Evolutionary conservation across 306 rosid genomes (phyloP).

Genomic region (Ziziphus jujuba): DNA sequence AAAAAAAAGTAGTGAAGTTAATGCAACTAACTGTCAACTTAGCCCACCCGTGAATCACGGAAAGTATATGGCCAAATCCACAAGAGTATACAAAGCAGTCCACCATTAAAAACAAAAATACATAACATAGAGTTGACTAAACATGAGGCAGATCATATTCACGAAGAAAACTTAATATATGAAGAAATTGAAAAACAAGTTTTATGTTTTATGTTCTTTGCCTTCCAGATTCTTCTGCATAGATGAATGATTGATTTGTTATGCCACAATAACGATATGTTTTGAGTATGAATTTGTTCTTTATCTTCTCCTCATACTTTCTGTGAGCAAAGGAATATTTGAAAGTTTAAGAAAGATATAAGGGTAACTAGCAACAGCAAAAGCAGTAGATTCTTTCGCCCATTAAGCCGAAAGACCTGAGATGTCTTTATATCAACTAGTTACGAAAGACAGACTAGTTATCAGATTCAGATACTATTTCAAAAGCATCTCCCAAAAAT

Average conservation of each 20-base stretch:
- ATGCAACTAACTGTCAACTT: slow-evolving; percentile 63
- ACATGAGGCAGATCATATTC: background rate
- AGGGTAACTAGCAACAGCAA: background rate
- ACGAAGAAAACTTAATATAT: slow-evolving; percentile 16
- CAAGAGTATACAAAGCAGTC: slow-evolving; percentile 39
- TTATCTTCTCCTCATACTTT: background rate
- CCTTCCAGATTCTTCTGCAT: slow-evolving; percentile 11
- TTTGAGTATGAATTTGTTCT: background rate
- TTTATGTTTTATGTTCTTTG: slow-evolving; percentile 12
- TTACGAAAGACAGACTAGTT: background rate
- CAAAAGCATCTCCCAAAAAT: background rate
- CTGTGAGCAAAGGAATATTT: background rate
- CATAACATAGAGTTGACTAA: slow-evolving; percentile 12
- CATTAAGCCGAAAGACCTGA: too few species aligned
- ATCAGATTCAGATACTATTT: background rate
- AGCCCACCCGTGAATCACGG: slow-evolving; percentile 89
- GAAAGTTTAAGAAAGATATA: background rate
- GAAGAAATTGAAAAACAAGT: slow-evolving; percentile 10
- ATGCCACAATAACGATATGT: background rate
- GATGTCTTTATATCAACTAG: too few species aligned
- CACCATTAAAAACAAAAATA: slow-evolving; percentile 15
- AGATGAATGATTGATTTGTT: background rate
- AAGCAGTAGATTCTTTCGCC: background rate
- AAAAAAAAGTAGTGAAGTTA: slow-evolving; percentile 48
- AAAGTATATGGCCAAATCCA: slow-evolving; percentile 41